Conservation (phyloP, 768 basidiomycete genomes). For the Mycena epipterygia region DNA sequence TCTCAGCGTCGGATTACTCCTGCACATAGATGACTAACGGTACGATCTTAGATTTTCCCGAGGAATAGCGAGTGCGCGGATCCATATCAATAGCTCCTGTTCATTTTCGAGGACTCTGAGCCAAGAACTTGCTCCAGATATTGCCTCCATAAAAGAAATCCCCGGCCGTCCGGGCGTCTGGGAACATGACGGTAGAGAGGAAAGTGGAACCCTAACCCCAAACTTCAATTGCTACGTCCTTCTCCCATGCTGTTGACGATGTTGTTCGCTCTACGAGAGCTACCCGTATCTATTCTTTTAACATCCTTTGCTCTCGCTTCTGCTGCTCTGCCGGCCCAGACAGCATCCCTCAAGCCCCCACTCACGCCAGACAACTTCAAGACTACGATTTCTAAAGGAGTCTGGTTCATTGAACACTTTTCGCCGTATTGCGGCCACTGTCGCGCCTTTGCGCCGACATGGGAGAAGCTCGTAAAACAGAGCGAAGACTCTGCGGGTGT, state of each 20-base stretch:
- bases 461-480: slow-evolving; percentile 75
- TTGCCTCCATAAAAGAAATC: too few species aligned
- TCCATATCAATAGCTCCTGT: too few species aligned
- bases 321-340: slow-evolving; percentile 38
- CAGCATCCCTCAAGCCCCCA: slow-evolving; percentile 32
- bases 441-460: slow-evolving; percentile 82
- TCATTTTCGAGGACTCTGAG: too few species aligned
- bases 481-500: slow-evolving; percentile 61
- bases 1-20: too few species aligned
- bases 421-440: slow-evolving; percentile 92
- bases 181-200: too few species aligned
- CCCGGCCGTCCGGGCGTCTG: too few species aligned
- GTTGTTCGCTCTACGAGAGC: slow-evolving; percentile 31
- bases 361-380: slow-evolving; percentile 76
- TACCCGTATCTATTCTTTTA: slow-evolving; percentile 33
- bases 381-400: slow-evolving; percentile 63
- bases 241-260: background rate
- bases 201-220: too few species aligned
- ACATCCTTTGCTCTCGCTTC: slow-evolving; percentile 30
- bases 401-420: slow-evolving; percentile 90
- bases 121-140: too few species aligned
- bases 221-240: background rate
- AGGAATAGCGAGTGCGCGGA: too few species aligned
- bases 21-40: too few species aligned
- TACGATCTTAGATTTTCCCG: too few species aligned